Evolutionary conservation across 306 rosid species (phyloP).

Genomic region (Dalbergia cochinchinensis): DNA sequence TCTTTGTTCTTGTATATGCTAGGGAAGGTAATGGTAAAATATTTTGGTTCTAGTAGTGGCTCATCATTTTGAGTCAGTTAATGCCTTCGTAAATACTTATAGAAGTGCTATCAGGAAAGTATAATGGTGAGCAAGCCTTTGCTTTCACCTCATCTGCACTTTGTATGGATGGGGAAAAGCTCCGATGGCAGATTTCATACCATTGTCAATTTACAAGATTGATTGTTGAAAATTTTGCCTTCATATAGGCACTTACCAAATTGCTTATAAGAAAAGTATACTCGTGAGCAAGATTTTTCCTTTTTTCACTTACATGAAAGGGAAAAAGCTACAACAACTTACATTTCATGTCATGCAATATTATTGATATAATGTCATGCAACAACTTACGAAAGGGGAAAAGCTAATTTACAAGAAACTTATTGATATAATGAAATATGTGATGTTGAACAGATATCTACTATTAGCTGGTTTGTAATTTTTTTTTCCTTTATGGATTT

Average conservation of each 20-base stretch:
- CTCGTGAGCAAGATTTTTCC: not conserved
- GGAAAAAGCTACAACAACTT: slow-evolving; percentile 18
- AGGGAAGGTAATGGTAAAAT: slow-evolving; percentile 4
- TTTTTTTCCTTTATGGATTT: slow-evolving; percentile 1
- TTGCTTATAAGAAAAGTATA: slow-evolving; percentile 11
- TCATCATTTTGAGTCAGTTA: slow-evolving; percentile 19
- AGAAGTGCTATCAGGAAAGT: slow-evolving; percentile 16
- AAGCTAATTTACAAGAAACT: not conserved
- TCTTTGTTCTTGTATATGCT: not conserved
- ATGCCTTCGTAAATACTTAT: not conserved
- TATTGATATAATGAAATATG: slow-evolving; percentile 11
- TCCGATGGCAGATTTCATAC: slow-evolving; percentile 16
- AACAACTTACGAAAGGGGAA: too few species aligned
- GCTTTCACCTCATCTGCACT: slow-evolving; percentile 31
- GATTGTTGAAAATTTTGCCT: not conserved
- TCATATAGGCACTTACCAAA: not conserved
- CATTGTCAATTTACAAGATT: not conserved
- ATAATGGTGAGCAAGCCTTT: slow-evolving; percentile 6
- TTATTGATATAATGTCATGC: too few species aligned
- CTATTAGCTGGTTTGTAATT: slow-evolving; percentile 16
- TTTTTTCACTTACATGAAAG: not conserved
- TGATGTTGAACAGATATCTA: slow-evolving; percentile 21
- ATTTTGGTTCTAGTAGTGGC: slow-evolving; percentile 32
- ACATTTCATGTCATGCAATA: slow-evolving; percentile 22
- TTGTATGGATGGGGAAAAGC: slow-evolving; percentile 15